Evolutionary conservation across 208 protist genomes (phyloP).

Genomic region (Herpetomonas tarakana): DNA sequence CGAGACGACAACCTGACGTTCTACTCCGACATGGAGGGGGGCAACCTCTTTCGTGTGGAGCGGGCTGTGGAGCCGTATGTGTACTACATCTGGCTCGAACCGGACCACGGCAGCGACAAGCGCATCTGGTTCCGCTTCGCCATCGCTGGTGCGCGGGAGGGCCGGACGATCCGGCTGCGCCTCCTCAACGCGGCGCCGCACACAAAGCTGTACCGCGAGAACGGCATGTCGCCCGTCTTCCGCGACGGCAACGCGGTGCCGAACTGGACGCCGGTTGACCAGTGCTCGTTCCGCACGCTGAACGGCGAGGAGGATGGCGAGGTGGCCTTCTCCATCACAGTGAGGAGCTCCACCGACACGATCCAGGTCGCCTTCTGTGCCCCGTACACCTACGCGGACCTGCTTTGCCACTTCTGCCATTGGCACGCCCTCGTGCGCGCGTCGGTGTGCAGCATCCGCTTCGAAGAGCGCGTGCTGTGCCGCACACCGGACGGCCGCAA

Average conservation of each 20-base stretch:
- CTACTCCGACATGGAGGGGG: conserved; percentile 70
- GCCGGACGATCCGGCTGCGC: conserved; percentile 46
- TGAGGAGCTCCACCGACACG: conserved; percentile 41
- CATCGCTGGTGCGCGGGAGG: conserved; percentile 39
- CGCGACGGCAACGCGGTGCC: conserved; percentile 31
- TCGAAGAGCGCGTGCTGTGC: conserved; percentile 83
- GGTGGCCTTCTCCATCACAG: conserved; percentile 60
- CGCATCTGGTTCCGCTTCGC: conserved; percentile 89
- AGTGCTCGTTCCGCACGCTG: conserved; percentile 66
- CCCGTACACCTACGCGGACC: conserved; percentile 84
- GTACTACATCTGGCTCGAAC: conserved; percentile 79
- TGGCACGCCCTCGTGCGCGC: conserved; percentile 68
- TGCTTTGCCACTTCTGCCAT: conserved; percentile 79
- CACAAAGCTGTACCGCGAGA: conserved; percentile 70
- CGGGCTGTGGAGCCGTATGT: conserved; percentile 28
- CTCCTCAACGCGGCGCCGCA: conserved; percentile 78
- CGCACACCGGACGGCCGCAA: conserved; percentile 78
- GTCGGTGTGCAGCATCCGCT: conserved; percentile 46
- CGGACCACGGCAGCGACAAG: conserved; percentile 66
- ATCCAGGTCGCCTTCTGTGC: conserved; percentile 85
- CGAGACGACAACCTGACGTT: conserved; percentile 49
- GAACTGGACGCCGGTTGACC: conserved; percentile 64
- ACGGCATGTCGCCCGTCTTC: conserved; percentile 83
- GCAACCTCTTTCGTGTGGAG: conserved; percentile 84
- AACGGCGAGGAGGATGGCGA: conserved; percentile 60